These are phyloP conservation scores for Knoxdaviesia proteae DNA, from an alignment of 2,329 filamentous ascomycete species.

Conservation along the genomic window DNA sequence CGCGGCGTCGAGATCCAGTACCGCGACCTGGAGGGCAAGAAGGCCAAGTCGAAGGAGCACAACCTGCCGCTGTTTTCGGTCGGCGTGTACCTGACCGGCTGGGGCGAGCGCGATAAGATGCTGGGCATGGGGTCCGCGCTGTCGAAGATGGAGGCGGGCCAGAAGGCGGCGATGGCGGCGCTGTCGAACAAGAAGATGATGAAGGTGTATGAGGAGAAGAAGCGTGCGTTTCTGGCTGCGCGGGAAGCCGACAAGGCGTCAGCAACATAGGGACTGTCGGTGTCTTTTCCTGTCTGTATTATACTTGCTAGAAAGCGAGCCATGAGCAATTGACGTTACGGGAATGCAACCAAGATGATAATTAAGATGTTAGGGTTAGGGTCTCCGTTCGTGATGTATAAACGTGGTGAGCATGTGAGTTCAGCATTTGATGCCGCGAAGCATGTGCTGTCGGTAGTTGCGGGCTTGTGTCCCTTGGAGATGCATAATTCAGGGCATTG, in stretches of 20 bases:
- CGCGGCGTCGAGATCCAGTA: slow-evolving; percentile 41
- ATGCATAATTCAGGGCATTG: too few relatives aligned
- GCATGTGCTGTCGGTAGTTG: too few relatives aligned
- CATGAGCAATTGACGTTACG: too few relatives aligned
- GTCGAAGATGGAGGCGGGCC: slow-evolving; percentile 48
- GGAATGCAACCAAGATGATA: too few relatives aligned
- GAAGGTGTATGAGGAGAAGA: slow-evolving; percentile 25
- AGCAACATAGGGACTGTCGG: not conserved
- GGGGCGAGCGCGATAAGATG: slow-evolving; percentile 40
- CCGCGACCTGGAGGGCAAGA: slow-evolving; percentile 27
- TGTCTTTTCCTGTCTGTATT: too few relatives aligned
- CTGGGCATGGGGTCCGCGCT: slow-evolving; percentile 43
- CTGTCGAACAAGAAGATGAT: slow-evolving; percentile 46
- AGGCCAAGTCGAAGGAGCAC: slow-evolving; percentile 29
- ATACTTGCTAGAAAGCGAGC: too few relatives aligned
- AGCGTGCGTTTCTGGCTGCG: slow-evolving; percentile 19
- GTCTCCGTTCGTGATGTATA: too few relatives aligned
- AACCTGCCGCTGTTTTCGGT: slow-evolving; percentile 39
- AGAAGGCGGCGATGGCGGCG: slow-evolving; percentile 42
- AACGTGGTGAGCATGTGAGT: too few relatives aligned
- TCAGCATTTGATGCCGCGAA: too few relatives aligned
- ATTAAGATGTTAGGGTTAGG: too few relatives aligned
- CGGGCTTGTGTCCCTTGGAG: too few relatives aligned
- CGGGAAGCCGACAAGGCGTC: slow-evolving; percentile 4
- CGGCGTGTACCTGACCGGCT: slow-evolving; percentile 44